Base-by-base conservation (phyloP, 768 basidiomycete genomes). In the Strobilomyces dryophilus region DNA sequence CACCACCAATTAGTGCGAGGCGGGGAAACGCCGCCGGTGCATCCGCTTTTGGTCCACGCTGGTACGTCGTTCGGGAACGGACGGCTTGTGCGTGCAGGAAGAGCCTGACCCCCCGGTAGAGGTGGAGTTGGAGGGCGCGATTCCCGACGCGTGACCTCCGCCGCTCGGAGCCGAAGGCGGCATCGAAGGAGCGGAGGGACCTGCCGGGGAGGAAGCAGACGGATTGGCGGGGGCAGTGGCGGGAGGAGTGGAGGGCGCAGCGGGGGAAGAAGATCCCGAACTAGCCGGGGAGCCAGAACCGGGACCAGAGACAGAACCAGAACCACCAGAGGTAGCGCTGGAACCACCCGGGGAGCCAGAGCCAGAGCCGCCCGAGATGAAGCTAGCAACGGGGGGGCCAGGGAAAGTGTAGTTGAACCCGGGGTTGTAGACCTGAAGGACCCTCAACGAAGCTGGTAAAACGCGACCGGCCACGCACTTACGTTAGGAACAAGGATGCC, bases 401-500 rank as follows among this genome's bases (percentile, higher is more conserved):
- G 82, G 82, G 73, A 81, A 82, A 11, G 51, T 56, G 61, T 84
- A 84, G 11, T 8, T 47, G 17, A 60, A 41, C 0, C 56, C 57
- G 1, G 65, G 60, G 56, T 63, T 72, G 55, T 63, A 69, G 45
- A 72, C 57, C 62, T 68, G 27, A 2, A 39, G 2, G 11, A 1
- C 2, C 6, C 26, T 60, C 51, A 53, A 34, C 50, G n/a, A 40
- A 4, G 24, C 8, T 21, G 8, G 8, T 1, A n/a, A 44, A 44
- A 41, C 11, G 7, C 21, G 45, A 26, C 4, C 3, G 0, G 7
- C 3, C 0, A 0, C 10, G 11, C 5, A 61, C 71, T 47, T 55
- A 79, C 79, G 47, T 75, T 63, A 14, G 76, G 74, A 53, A 73
- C 76, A 54, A 79, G 75, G 65, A 91, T 84, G 46, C 89, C 88